Percentiles rank a stretch among this genome's conserved stretches.
phyloP scores from a whole-genome alignment of 2,329 filamentous ascomycete species.

The Zasmidium cellare region DNA sequence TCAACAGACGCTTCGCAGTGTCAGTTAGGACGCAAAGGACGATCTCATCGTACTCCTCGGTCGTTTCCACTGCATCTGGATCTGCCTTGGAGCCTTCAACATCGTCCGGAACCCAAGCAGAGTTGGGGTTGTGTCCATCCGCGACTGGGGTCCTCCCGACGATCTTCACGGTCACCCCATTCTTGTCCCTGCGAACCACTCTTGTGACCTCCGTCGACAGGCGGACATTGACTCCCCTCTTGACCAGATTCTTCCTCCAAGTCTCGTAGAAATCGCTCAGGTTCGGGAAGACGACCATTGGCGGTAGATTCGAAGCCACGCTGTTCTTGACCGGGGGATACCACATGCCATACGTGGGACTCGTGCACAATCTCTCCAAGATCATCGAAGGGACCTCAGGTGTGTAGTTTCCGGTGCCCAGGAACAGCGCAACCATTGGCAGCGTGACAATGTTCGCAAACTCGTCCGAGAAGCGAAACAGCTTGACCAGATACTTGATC shows the following conservation, averaged over 20 bases:
- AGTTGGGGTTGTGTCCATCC: slow-evolving; percentile 48
- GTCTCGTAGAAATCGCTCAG: slow-evolving; percentile 61
- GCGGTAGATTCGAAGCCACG: slow-evolving; percentile 53
- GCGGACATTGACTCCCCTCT: slow-evolving; percentile 57
- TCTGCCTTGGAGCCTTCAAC: slow-evolving; percentile 40
- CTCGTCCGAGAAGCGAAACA: slow-evolving; percentile 68
- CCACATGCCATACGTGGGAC: slow-evolving; percentile 61
- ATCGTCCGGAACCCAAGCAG: slow-evolving; percentile 42
- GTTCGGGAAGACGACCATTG: slow-evolving; percentile 64
- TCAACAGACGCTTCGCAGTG: slow-evolving; percentile 60
- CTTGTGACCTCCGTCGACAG: slow-evolving; percentile 57
- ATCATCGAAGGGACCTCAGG: slow-evolving; percentile 70
- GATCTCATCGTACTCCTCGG: slow-evolving; percentile 63
- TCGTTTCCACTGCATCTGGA: slow-evolving; percentile 41
- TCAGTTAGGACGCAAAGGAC: slow-evolving; percentile 64
- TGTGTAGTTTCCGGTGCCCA: slow-evolving; percentile 74
- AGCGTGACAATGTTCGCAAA: slow-evolving; percentile 71
- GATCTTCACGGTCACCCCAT: slow-evolving; percentile 52
- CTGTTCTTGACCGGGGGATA: slow-evolving; percentile 52
- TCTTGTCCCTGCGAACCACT: slow-evolving; percentile 53
- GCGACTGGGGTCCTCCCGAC: slow-evolving; percentile 44
- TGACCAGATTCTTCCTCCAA: slow-evolving; percentile 57
- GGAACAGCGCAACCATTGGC: slow-evolving; percentile 70
- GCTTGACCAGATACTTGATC: slow-evolving; percentile 64
- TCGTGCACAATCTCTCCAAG: slow-evolving; percentile 54